Evolutionary conservation across 805 yeast genomes (phyloP).

Genomic region (Vanderwaltozyma tropicalis): DNA sequence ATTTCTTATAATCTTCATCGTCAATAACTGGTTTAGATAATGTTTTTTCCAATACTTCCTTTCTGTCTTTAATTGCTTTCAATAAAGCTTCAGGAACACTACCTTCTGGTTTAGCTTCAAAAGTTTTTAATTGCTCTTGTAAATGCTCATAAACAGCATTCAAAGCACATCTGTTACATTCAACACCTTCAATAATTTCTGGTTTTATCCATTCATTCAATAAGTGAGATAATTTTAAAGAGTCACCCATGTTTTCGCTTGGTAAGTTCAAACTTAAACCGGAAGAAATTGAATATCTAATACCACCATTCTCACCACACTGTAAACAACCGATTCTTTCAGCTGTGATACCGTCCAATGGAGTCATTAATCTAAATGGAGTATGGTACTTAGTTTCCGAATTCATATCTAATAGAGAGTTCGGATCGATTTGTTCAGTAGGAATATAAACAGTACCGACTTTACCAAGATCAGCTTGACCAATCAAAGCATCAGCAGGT

Average conservation of each 20-base stretch:
- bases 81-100: slow-evolving; percentile 24
- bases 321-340: slow-evolving; percentile 82
- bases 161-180: slow-evolving; percentile 87
- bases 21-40: slow-evolving; percentile 58
- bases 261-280: slow-evolving; percentile 68
- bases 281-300: slow-evolving; percentile 67
- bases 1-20: slow-evolving; percentile 64
- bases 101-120: slow-evolving; percentile 13
- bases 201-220: slow-evolving; percentile 61
- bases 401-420: slow-evolving; percentile 24
- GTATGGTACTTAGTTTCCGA: slow-evolving; percentile 39
- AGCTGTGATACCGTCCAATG: slow-evolving; percentile 83
- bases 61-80: slow-evolving; percentile 34
- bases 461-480: slow-evolving; percentile 41
- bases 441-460: slow-evolving; percentile 62
- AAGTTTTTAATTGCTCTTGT: slow-evolving; percentile 27
- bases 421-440: slow-evolving; percentile 68
- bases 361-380: slow-evolving; percentile 55
- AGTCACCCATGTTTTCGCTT: slow-evolving; percentile 32
- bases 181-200: slow-evolving; percentile 86
- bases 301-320: slow-evolving; percentile 93
- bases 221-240: slow-evolving; percentile 41
- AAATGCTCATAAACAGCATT: slow-evolving; percentile 46
- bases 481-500: slow-evolving; percentile 30
- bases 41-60: slow-evolving; percentile 41